Conservation (phyloP, 345 rosid genomes). For the Litchi chinensis region DNA sequence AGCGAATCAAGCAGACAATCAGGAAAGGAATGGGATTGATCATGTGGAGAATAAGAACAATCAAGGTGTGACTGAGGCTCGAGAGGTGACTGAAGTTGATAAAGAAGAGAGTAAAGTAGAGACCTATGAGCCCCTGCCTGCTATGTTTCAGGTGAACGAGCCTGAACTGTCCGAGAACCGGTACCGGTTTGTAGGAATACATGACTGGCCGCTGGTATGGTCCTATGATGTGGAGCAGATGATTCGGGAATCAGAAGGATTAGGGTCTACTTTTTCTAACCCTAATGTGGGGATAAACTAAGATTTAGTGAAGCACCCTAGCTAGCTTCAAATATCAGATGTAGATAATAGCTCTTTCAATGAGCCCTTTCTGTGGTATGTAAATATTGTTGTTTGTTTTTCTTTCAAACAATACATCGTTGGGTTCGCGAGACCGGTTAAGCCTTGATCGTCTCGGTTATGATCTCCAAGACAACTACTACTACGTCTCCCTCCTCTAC, state of each 20-base stretch:
- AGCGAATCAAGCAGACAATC: neutral
- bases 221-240: conserved; percentile 19
- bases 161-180: neutral
- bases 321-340: too few relatives aligned
- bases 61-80: neutral
- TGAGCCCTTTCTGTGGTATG: neutral
- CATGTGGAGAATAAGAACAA: neutral
- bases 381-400: too few relatives aligned
- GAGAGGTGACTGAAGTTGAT: neutral
- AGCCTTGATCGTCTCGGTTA: too few relatives aligned
- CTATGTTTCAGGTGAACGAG: too few relatives aligned
- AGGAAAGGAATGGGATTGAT: too few relatives aligned
- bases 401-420: too few relatives aligned
- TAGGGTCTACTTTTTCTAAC: neutral
- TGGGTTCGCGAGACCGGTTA: too few relatives aligned
- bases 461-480: too few relatives aligned
- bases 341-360: too few relatives aligned
- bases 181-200: neutral
- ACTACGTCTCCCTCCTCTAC: too few relatives aligned
- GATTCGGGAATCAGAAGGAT: conserved; percentile 2
- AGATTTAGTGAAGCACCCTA: too few relatives aligned
- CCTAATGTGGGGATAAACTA: conserved; percentile 6
- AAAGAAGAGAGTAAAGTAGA: neutral
- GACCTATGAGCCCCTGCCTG: neutral
- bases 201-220: conserved; percentile 25